These are phyloP conservation scores for Amesomyces nigricolor DNA, from an alignment of 2,329 filamentous ascomycete genomes.

Conservation along the genomic window DNA sequence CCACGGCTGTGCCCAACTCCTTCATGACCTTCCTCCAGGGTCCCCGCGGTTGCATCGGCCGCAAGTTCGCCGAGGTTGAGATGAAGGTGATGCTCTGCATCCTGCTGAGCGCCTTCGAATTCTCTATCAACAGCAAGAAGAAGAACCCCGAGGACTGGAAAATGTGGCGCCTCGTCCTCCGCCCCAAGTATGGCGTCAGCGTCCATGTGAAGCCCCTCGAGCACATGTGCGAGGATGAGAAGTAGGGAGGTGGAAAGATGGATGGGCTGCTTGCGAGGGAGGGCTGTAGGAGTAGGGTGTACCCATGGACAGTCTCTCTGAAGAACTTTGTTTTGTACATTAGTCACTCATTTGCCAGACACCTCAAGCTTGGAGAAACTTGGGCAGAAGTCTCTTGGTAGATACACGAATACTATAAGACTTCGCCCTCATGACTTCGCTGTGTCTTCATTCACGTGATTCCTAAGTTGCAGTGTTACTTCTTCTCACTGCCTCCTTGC, in stretches of 20 bases:
- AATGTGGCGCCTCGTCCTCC: conserved; percentile 43
- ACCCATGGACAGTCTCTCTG: too few species aligned
- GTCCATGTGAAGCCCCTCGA: conserved; percentile 31
- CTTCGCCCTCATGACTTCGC: too few species aligned
- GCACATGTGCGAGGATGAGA: not conserved
- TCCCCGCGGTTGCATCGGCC: conserved; percentile 22
- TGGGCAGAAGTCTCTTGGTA: too few species aligned
- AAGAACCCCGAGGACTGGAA: conserved; percentile 41
- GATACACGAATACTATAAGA: too few species aligned
- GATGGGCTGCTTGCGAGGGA: too few species aligned
- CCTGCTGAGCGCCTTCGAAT: conserved; percentile 32
- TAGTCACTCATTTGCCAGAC: too few species aligned
- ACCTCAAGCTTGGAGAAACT: too few species aligned
- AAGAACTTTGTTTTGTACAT: too few species aligned
- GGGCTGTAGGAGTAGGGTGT: too few species aligned
- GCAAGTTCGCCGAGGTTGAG: conserved; percentile 26
- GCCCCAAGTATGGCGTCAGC: conserved; percentile 39
- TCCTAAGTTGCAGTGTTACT: too few species aligned
- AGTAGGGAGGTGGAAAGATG: not conserved
- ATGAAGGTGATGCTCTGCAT: conserved; percentile 32
- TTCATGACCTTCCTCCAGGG: conserved; percentile 25
- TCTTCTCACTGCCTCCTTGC: too few species aligned
- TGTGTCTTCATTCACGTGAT: too few species aligned
- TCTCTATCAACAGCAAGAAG: conserved; percentile 32
- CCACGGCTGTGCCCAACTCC: conserved; percentile 20